Conservation (phyloP, 1,139 yeast species). For the Candida sanyaensis region DNA sequence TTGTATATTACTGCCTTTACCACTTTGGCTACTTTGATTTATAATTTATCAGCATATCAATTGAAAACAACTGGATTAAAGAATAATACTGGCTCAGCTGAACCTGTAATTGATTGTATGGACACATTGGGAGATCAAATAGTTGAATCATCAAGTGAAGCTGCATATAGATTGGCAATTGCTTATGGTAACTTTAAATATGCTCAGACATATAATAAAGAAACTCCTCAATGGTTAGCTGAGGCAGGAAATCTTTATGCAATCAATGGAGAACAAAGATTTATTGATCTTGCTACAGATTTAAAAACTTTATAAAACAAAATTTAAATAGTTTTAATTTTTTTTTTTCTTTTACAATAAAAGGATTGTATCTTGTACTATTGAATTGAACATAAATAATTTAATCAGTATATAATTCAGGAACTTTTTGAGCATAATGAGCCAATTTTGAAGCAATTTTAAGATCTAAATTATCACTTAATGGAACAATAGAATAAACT, state of each 20-base stretch:
- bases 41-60: slow-evolving; percentile 35
- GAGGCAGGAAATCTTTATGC: slow-evolving; percentile 11
- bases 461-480: slow-evolving; percentile 46
- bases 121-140: slow-evolving; percentile 24
- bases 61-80: slow-evolving; percentile 18
- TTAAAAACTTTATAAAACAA: slow-evolving; percentile 15
- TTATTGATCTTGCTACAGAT: slow-evolving; percentile 25
- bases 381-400: too few species aligned
- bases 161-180: slow-evolving; percentile 41
- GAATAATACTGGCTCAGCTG: slow-evolving; percentile 17
- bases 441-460: slow-evolving; percentile 39
- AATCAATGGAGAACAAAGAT: slow-evolving; percentile 23
- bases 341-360: too few species aligned
- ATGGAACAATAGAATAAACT: slow-evolving; percentile 41
- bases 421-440: slow-evolving; percentile 41
- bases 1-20: slow-evolving; percentile 31
- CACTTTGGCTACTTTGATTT: slow-evolving; percentile 37
- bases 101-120: slow-evolving; percentile 25
- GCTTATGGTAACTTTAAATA: slow-evolving; percentile 40
- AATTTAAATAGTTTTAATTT: background rate
- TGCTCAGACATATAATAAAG: slow-evolving; percentile 14
- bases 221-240: slow-evolving; percentile 28
- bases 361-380: too few species aligned
- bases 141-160: slow-evolving; percentile 32
- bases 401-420: slow-evolving; percentile 37